Percentiles rank a stretch among this genome's conserved stretches.
phyloP scores from a whole-genome alignment of 352 stramenopile species.

The Pythium monospermum region DNA sequence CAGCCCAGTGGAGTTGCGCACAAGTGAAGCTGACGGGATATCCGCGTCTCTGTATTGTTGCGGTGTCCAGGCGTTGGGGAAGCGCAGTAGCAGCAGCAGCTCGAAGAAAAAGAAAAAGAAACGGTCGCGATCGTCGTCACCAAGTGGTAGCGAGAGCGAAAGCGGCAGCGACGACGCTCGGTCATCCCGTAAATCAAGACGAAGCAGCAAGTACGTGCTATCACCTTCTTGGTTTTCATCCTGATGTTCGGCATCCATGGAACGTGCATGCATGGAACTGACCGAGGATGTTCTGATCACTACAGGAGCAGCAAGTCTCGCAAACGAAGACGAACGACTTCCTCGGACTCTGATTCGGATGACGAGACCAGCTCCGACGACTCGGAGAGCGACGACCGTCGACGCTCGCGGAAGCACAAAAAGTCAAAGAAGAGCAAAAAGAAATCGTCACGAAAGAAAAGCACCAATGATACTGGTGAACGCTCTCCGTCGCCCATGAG shows the following conservation, averaged over 20 bases:
- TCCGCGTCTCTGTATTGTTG: background rate
- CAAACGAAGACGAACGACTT: constrained; percentile 46
- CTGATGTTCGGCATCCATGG: background rate
- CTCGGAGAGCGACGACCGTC: constrained; percentile 12
- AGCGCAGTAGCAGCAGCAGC: constrained; percentile 41
- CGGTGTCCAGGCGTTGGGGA: constrained; percentile 49
- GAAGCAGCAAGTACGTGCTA: constrained; percentile 67
- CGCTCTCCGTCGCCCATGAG: constrained; percentile 59
- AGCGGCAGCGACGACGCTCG: constrained; percentile 45
- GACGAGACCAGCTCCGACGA: constrained; percentile 21
- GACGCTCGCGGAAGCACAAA: constrained; percentile 28
- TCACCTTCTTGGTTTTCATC: background rate
- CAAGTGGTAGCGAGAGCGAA: constrained; percentile 35
- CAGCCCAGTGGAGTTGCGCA: too few species aligned
- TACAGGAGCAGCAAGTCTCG: constrained; percentile 42
- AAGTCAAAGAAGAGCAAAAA: constrained; percentile 43
- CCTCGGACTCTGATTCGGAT: constrained; percentile 39
- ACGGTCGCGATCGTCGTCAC: constrained; percentile 47
- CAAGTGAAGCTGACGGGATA: background rate
- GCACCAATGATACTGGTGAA: constrained; percentile 19
- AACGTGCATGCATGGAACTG: constrained; percentile 5
- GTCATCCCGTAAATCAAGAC: constrained; percentile 47
- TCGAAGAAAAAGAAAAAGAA: constrained; percentile 83
- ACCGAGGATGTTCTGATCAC: constrained; percentile 10
- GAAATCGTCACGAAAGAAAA: constrained; percentile 10